Evolutionary conservation across 73 alveolate genomes (phyloP).

Genomic region (Paramecium caudatum): DNA sequence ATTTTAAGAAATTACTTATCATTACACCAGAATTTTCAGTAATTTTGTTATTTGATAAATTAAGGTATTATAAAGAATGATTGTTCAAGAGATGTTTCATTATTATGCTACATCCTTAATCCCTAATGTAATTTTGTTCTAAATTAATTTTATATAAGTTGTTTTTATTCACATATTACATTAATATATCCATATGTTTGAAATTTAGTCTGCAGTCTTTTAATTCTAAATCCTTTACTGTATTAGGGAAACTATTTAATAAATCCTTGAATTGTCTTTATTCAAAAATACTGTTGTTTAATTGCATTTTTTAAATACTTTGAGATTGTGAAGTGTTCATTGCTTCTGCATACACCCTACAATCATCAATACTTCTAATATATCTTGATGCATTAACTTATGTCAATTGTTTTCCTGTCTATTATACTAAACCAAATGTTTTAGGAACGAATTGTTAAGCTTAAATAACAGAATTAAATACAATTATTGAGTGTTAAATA

Average conservation of each 20-base stretch:
- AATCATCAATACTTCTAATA: not conserved
- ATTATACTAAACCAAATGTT: constrained; percentile 42
- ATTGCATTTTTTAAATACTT: not conserved
- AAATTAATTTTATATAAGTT: not conserved
- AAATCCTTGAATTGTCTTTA: not conserved
- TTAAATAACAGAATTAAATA: not conserved
- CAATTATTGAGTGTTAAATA: constrained; percentile 33
- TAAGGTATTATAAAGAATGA: not conserved
- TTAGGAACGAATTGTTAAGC: constrained; percentile 37
- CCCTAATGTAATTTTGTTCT: not conserved
- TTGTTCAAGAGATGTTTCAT: not conserved
- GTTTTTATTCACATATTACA: not conserved
- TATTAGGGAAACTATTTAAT: constrained; percentile 18
- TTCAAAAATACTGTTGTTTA: not conserved
- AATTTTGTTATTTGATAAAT: not conserved
- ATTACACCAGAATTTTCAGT: not conserved
- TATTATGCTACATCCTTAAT: not conserved
- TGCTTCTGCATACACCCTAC: constrained; percentile 3
- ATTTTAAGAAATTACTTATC: constrained; percentile 13
- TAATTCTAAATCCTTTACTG: constrained; percentile 15
- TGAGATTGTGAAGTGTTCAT: not conserved
- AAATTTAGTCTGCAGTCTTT: constrained; percentile 41
- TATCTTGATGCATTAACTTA: constrained; percentile 43
- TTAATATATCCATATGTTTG: not conserved
- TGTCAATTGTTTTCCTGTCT: not conserved